Evolutionary conservation across 768 basidiomycete species (phyloP), one percentile per base, ranked within the genome.

Genomic region (Tricholoma terreum): DNA sequence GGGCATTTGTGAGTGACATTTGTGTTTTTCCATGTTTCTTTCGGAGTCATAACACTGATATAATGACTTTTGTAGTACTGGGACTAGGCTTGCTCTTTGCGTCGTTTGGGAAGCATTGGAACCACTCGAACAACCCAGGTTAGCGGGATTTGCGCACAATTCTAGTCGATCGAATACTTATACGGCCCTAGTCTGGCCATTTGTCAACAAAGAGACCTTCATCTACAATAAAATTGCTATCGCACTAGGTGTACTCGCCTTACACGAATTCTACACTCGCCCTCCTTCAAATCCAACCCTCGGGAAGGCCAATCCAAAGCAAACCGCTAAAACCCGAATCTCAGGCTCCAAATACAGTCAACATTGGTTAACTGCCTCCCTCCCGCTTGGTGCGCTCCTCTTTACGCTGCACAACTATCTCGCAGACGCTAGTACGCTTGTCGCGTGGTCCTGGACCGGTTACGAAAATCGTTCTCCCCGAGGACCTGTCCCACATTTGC

Each of bases 401-500:
- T 93, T 89, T 73, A 80, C 82, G 11, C 65, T 92, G 0, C 89
- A 93, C 63, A 85, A 83, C 46, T 77, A 92, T 42, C 73, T 92
- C 51, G 80, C 85, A 2, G 92, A 95, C 56, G 75, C 88, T 1
- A 87, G 85, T 61, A 90, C 91, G 0, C 79, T 93, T 45, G 79
- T 94, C 57, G 84, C 90, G 17, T 93, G 90, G 89, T 87, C 89
- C 2, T 95, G 92, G 92, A 89, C 90, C 0, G 92, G 92, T n/a
- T 94, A 87, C 61, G 80, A 84, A 19, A 74, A 86, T 43, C 73
- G 79, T 35, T 65, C 66, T 3, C 80, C 85, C 33, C 80, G 74
- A 50, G 92, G 92, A 0, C 92, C 92, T 2, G 69, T 87, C 1
- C 86, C 91, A 6, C 83, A 88, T 63, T 69, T 89, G 4, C 85